Percentiles rank a stretch among this genome's conserved stretches.
phyloP scores from a whole-genome alignment of 108 stramenopile species.

The Skeletonema potamos region DNA sequence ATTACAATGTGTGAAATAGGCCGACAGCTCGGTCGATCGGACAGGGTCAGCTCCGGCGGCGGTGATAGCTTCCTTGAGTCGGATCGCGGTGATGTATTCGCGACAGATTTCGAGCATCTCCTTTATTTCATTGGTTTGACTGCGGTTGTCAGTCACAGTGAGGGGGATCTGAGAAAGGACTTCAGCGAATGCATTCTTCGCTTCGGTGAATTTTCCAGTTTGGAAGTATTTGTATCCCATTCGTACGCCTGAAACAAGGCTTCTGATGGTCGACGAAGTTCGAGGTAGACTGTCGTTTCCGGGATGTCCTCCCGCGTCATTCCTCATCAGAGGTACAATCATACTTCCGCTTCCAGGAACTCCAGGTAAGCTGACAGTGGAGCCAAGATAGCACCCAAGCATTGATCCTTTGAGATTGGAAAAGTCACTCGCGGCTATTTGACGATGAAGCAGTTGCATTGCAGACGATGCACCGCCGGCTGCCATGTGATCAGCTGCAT shows the following conservation, averaged over 20 bases:
- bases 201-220: conserved; percentile 94
- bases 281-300: conserved; percentile 85
- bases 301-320: conserved; percentile 77
- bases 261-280: conserved; percentile 55
- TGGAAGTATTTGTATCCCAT: conserved; percentile 93
- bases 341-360: conserved; percentile 80
- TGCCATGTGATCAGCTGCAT: conserved; percentile 97
- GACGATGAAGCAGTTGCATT: conserved; percentile 95
- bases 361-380: conserved; percentile 87
- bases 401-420: conserved; percentile 74
- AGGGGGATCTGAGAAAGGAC: conserved; percentile 90
- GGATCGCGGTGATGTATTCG: conserved; percentile 97
- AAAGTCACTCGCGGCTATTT: conserved; percentile 96
- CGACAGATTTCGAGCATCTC: conserved; percentile 91
- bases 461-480: conserved; percentile 94
- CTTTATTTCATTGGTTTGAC: conserved; percentile 91
- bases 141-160: conserved; percentile 74
- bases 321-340: conserved; percentile 78
- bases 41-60: conserved; percentile 72
- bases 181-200: conserved; percentile 67
- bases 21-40: conserved; percentile 94
- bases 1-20: conserved; percentile 99
- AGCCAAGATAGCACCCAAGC: conserved; percentile 86
- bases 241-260: conserved; percentile 80
- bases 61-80: conserved; percentile 89